Base-by-base conservation (phyloP, 176 grass and related monocot genomes). In the Cymbopogon citratus region DNA sequence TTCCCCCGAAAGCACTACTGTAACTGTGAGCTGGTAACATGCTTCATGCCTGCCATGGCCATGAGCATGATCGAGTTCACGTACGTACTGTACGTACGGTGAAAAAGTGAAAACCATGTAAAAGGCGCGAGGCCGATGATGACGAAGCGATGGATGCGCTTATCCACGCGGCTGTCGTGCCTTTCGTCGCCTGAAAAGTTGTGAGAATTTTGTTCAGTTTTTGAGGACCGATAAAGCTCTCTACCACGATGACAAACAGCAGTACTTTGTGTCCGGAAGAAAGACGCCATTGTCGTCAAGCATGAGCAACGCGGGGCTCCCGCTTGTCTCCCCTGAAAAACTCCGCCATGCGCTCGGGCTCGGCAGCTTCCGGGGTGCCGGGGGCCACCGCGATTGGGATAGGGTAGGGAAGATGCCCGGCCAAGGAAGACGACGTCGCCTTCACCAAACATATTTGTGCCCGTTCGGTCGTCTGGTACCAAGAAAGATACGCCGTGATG, bases 131-230 rank as follows among this genome's bases (percentile, higher is more conserved):
- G 5, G 31, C 12, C 43, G 27, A 24, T 67, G 79, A 54, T 35
- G 64, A 54, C 44, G 18, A 79, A 10, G 38, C 38, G 75, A 31
- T 27, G 3, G 62, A 36, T 21, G 64, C 65, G 77, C 29, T 25
- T 79, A 66, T 67, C 77, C 63, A 80, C 26, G 78, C 64, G 2
- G n/a, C 66, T 71, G 79, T 61, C 66, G 65, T 41, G 16, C 8
- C 78, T 81, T 81, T 81, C n/a, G 60, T 49, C 67, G 81, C 86
- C 74, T 87, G 74, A 70, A 87, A 87, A 71, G 86, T 80, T 78
- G 86, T 63, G 73, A 71, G 40, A 60, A 44, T 57, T 31, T 43
- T 71, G 57, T 81, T 71, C 66, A 57, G 33, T 71, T 81, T 81
- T 71, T 9, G 48, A 60, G 66, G 16, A 41, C 52, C 66, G 35